Percentiles rank a stretch among this genome's conserved stretches.
Conservation (phyloP, 768 basidiomycete species). For the Lactarius indigo region DNA sequence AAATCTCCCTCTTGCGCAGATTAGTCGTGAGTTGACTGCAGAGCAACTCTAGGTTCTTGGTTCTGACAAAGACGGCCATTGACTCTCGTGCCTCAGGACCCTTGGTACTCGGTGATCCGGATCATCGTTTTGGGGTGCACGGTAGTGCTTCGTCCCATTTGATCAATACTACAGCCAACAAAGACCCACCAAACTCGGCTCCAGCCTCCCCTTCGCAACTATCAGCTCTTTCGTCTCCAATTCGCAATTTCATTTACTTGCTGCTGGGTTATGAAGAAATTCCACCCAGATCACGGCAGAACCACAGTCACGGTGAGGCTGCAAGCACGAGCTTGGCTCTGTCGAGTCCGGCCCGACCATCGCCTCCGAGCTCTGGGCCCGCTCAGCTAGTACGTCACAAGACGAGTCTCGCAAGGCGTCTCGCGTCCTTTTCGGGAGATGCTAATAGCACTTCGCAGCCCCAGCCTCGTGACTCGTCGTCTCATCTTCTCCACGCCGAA, state of each 20-base stretch:
- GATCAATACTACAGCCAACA: not conserved
- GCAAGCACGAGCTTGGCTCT: not conserved
- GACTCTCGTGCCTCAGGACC: not conserved
- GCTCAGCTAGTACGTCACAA: not conserved
- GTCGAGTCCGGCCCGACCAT: not conserved
- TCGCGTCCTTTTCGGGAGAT: not conserved
- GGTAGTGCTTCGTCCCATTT: not conserved
- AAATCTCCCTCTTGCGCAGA: not conserved
- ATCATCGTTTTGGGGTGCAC: not conserved
- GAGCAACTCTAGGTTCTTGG: not conserved
- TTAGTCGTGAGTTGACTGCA: not conserved
- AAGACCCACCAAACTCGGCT: not conserved
- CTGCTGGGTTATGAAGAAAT: too few relatives aligned
- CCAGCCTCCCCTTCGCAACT: not conserved
- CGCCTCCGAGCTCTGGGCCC: not conserved
- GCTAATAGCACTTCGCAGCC: not conserved
- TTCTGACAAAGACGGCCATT: not conserved
- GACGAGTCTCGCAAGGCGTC: not conserved
- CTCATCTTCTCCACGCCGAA: not conserved
- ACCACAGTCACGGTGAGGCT: too few relatives aligned
- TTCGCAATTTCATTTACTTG: not conserved
- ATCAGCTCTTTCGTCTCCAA: not conserved
- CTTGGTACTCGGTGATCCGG: not conserved
- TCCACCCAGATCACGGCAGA: too few relatives aligned
- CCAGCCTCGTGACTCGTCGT: not conserved